Base-by-base conservation (phyloP, 1,284 basidiomycete genomes). In the Sporisorium reilianum region DNA sequence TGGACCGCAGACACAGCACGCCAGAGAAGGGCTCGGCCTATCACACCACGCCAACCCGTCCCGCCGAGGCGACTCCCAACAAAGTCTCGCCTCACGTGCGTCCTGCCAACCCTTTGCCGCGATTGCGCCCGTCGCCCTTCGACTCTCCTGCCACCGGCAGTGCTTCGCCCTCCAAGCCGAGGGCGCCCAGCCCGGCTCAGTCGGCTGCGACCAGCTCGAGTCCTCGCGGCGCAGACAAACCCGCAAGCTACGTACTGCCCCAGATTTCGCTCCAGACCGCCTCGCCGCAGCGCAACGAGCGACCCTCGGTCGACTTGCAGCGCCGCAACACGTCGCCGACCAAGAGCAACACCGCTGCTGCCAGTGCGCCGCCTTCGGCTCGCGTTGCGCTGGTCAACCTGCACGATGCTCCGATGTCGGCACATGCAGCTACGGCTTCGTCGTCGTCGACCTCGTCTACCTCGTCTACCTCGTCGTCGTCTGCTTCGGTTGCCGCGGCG, bases 271-370 rank as follows among this genome's bases (percentile, higher is more conserved):
- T 75, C 28, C 72, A 75, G 46, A 61, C 57, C 1, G 67, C 67
- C 9, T 69, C 71, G 38, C 71, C 71, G 4, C 66, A 66, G 61
- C 57, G 63, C 40, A 67, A 64, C 50, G 67, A 70, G 48, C 59
- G 63, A 12, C 56, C 53, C 0, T 36, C 23, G 5, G 58, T 52
- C 18, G 63, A 70, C 26, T 32, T 75, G 55, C 73, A 75, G 55
- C 69, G 74, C 22, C 74, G 69, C 51, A 67, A 67, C 55, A 76
- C 69, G 28, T 76, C 74, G 49, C 74, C 74, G 2, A 65, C 66
- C 48, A 62, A 74, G 55, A 38, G 34, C 45, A 55, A 46, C 40
- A 53, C 49, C 16, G 12, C 55, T 30, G 26, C 68, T 5, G 26
- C 55, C 5, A 60, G 48, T 23, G 70, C 64, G 18, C 57, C 71